phyloP scores from a whole-genome alignment of 441 rosid genomes.

The Geranium incanum region DNA sequence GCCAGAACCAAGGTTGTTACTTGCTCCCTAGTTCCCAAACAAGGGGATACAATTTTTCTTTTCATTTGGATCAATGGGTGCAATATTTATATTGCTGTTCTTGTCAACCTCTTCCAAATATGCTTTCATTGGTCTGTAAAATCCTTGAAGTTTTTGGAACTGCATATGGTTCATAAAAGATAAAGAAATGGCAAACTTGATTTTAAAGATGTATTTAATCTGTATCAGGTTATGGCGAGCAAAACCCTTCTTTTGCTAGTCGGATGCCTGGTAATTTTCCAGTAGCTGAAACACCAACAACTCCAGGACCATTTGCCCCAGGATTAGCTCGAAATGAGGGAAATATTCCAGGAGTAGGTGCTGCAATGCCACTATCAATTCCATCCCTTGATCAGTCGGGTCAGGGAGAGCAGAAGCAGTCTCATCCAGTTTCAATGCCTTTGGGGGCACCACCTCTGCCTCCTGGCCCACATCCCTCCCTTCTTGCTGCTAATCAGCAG shows the following conservation, averaged over 20 bases:
- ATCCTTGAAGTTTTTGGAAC: background rate
- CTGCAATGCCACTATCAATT: conserved; percentile 69
- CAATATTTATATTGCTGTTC: background rate
- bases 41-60: background rate
- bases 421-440: conserved; percentile 54
- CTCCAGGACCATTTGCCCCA: conserved; percentile 73
- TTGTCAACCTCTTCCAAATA: background rate
- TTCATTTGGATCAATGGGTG: background rate
- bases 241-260: conserved; percentile 55
- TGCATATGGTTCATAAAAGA: background rate
- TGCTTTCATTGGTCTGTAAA: background rate
- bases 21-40: conserved; percentile 5
- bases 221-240: conserved; percentile 71
- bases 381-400: conserved; percentile 55
- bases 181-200: background rate
- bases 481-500: conserved; percentile 61
- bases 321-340: conserved; percentile 85
- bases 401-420: conserved; percentile 81
- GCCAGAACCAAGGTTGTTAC: conserved; percentile 66
- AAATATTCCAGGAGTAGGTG: conserved; percentile 91
- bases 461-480: conserved; percentile 97
- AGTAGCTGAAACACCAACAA: conserved; percentile 55
- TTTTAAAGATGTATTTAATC: conserved; percentile 3
- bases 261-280: conserved; percentile 74
- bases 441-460: conserved; percentile 89